Evolutionary conservation across 106 monocot species (phyloP).

Genomic region (Chionographis japonica): DNA sequence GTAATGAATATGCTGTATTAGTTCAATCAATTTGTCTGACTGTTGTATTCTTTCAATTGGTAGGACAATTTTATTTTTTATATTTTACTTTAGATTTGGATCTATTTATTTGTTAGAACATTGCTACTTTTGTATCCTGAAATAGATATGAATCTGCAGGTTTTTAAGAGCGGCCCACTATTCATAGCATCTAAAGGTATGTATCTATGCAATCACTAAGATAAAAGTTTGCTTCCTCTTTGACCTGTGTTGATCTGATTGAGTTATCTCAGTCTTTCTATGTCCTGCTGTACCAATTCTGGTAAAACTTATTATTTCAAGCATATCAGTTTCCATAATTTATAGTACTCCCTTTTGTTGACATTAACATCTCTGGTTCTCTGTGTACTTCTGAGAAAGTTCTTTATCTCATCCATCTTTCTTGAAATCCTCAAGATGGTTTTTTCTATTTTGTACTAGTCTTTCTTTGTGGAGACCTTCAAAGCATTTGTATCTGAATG

Average conservation of each 20-base stretch:
- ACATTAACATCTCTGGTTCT: no score
- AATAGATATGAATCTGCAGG: constrained; percentile 21
- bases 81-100: background rate
- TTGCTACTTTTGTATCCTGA: background rate
- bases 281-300: background rate
- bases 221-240: background rate
- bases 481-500: no score
- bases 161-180: constrained; percentile 68
- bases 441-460: no score
- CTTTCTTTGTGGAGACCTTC: no score
- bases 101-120: background rate
- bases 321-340: no score
- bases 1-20: no score
- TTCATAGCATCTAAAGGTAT: constrained; percentile 78
- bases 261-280: background rate
- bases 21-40: background rate
- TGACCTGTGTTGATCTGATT: background rate
- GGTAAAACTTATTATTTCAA: no score
- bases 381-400: no score
- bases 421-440: no score
- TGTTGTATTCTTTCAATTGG: background rate
- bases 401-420: no score
- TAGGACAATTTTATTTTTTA: background rate
- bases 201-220: background rate
- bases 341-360: no score